Base-by-base conservation (phyloP, 345 rosid genomes). In the Linum tenue region DNA sequence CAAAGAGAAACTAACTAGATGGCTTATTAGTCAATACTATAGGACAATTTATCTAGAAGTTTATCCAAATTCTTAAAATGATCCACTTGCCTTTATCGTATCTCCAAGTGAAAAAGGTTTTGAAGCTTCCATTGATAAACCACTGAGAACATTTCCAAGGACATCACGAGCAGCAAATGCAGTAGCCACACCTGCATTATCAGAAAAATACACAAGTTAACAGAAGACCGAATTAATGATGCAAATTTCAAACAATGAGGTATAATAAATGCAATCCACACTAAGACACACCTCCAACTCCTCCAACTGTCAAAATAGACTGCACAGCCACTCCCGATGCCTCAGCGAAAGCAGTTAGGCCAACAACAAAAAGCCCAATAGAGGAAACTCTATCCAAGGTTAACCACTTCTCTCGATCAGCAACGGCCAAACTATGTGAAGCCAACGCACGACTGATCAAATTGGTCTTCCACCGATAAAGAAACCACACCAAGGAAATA, bases 321-420 rank as follows among this genome's bases (percentile, higher is more conserved):
- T 88, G 98, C 77, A 92, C 90, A 78, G 98, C 94, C 66, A 92
- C 89, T 31, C 97, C 98, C 79, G 89, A 90, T 3, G 98, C 95
- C 85, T 92, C 97, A 42, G 98, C 91, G 17, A 85, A 79, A 73
- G 96, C 90, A 94, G 90, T 88, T 56, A 77, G 55, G 40, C 96
- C 96, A 62, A 90, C 70, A 50, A 75, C 80, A 80, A 88, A 86
- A 40, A 92, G 78, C 61, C 94, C 97, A 79, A 90, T 79, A 3
- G 98, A 92, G 55, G 97, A 84, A 37, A 90, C 62, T 75, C 72
- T 88, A 80, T 92, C 98, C 10, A 92, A 64, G 0, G 98, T 81
- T 70, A 85, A 64, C 71, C 90, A 57, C 77, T 74, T 92, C 62
- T 86, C 97, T 65, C 76, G 76, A 55, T 90, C 95, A 60, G 77